These are phyloP conservation scores for Zychaea mexicana DNA, from an alignment of 371 early-diverging fungal species.

Conservation along the genomic window DNA sequence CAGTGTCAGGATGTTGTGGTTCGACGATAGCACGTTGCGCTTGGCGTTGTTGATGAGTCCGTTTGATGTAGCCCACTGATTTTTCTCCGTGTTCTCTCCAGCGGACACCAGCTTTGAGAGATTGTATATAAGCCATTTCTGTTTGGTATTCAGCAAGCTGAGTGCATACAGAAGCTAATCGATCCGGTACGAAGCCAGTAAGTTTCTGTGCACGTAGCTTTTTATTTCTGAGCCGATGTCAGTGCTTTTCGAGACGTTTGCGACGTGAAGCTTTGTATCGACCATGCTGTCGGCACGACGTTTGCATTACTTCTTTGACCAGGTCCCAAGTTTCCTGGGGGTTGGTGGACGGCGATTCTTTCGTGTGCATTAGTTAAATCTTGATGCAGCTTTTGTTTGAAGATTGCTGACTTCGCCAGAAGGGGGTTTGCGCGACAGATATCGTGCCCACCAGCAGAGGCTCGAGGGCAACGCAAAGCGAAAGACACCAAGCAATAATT, in stretches of 20 bases:
- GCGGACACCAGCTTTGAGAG: not conserved
- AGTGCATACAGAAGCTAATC: not conserved
- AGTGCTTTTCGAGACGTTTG: not conserved
- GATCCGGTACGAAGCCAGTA: not conserved
- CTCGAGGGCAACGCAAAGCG: not conserved
- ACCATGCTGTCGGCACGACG: not conserved
- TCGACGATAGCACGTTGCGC: not conserved
- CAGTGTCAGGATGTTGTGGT: not conserved
- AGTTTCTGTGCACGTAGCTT: not conserved
- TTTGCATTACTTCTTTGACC: not conserved
- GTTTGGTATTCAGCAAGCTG: not conserved
- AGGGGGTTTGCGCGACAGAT: not conserved
- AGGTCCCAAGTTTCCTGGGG: not conserved
- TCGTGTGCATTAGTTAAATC: not conserved
- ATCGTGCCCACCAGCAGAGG: not conserved
- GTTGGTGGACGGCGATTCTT: not conserved
- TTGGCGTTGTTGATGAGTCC: not conserved
- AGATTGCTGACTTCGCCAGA: not conserved
- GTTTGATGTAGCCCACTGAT: not conserved
- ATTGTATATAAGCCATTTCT: not conserved
- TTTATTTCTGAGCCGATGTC: not conserved
- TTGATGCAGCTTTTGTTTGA: not conserved
- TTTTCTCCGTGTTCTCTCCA: not conserved
- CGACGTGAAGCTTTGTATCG: not conserved
- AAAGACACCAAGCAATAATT: not conserved